A percentile compares a stretch with the other conserved stretches of the same genome.
phyloP scores from a whole-genome alignment of 2,329 filamentous ascomycete species.

The Stylonectria norvegica region DNA sequence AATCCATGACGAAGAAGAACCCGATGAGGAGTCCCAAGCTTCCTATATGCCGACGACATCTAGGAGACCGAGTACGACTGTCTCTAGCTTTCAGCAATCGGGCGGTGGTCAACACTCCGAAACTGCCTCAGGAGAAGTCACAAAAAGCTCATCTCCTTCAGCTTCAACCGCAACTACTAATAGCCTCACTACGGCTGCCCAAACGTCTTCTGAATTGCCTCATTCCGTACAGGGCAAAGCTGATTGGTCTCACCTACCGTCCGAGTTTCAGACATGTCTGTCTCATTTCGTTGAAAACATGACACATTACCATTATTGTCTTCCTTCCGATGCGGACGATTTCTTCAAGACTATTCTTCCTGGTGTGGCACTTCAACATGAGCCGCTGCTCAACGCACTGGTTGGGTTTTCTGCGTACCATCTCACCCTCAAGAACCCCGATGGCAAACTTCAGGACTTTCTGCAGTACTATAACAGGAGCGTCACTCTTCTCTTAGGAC shows the following conservation, averaged over 20 bases:
- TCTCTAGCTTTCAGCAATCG: slow-evolving; percentile 33
- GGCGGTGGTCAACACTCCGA: slow-evolving; percentile 49
- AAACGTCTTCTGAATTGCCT: slow-evolving; percentile 25
- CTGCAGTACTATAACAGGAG: slow-evolving; percentile 88
- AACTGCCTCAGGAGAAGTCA: slow-evolving; percentile 49
- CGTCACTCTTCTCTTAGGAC: slow-evolving; percentile 69
- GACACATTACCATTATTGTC: slow-evolving; percentile 76
- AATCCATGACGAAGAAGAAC: slow-evolving; percentile 55
- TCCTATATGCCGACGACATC: slow-evolving; percentile 12
- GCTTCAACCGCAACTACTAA: slow-evolving; percentile 42
- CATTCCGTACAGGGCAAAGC: slow-evolving; percentile 29
- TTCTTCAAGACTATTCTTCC: slow-evolving; percentile 74
- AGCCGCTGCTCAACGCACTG: slow-evolving; percentile 80
- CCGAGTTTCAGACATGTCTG: slow-evolving; percentile 74
- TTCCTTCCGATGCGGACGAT: slow-evolving; percentile 65
- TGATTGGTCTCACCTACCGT: slow-evolving; percentile 58
- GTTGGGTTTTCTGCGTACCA: slow-evolving; percentile 90
- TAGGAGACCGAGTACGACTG: slow-evolving; percentile 34
- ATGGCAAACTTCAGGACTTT: slow-evolving; percentile 76
- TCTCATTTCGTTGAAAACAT: slow-evolving; percentile 75
- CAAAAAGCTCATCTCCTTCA: slow-evolving; percentile 52
- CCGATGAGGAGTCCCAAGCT: slow-evolving; percentile 29
- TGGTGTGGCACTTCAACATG: slow-evolving; percentile 66
- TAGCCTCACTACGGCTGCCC: slow-evolving; percentile 29
- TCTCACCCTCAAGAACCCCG: slow-evolving; percentile 64